Evolutionary conservation across 2,329 filamentous ascomycete species (phyloP), one percentile per base, ranked within the genome.

Genomic region (Sporothrix phasma): DNA sequence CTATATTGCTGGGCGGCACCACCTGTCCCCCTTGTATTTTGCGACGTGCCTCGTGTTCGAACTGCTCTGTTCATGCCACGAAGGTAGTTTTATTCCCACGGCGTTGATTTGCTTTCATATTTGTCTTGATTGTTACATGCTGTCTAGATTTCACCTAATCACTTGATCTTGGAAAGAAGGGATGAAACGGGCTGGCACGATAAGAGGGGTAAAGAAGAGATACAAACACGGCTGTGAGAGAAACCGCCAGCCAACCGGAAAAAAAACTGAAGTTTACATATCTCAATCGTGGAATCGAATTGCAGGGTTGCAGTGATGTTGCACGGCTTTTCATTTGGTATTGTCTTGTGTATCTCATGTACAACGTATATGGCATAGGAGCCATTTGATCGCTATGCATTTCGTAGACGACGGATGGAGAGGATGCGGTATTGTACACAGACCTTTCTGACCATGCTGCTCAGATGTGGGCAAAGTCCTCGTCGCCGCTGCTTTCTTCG

Each of bases 1-100:
- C 43, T 61, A 63, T 54, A 29, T 29, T 63, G 41, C 29, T 58
- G 22, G 54, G 37, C 5, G 22, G 37, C 22, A 29, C 3, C n/a
- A 6, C 31, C 31, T 37, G 15, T 6, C 39, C 39, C 22, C 7
- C 1, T 29, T 41, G 37, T 7, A 29, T 43, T 29, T 58, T 58
- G 24, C 3, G 31, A 19, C n/a, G 31, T 39, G 19, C 49, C 5
- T 62, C 37, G 53, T 26, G 29, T 19, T 17, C 24, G 22, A 17
- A 49, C 37, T 47, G 22, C 39, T 59, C 22, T 51, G 31, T 56
- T 37, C 15, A 39, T 37, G 39, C 31, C 17, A 24, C 26, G 51
- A 51, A 29, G 53, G 15, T 45, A 51, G 43, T 43, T 58, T n/a
- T 49, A 58, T 61, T 54, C 47, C 59, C 59, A 39, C 8, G 51